Conservation (phyloP, 495 filamentous ascomycete genomes). For the Saxophila tyrrhenica region DNA sequence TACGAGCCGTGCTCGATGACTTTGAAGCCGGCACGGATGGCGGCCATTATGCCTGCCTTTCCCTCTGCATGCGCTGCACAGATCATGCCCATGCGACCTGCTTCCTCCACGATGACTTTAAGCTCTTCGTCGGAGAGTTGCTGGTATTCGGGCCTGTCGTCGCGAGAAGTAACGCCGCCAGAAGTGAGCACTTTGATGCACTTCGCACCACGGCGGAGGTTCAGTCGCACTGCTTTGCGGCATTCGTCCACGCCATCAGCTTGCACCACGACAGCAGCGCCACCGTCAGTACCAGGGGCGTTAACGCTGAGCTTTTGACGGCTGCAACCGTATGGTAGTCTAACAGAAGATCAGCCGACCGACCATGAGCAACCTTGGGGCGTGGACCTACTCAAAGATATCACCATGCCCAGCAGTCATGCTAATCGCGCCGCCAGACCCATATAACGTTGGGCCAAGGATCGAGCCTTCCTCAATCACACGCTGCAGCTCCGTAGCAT, state of each 20-base stretch:
- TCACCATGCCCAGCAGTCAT: slow-evolving; percentile 42
- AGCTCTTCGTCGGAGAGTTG: slow-evolving; percentile 17
- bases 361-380: background rate
- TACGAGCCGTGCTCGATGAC: slow-evolving; percentile 20
- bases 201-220: slow-evolving; percentile 18
- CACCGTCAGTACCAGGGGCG: slow-evolving; percentile 2
- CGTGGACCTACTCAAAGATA: background rate
- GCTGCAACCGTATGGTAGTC: slow-evolving; percentile 10
- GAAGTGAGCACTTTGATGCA: slow-evolving; percentile 20
- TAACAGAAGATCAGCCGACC: background rate
- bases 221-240: slow-evolving; percentile 17
- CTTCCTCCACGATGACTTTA: slow-evolving; percentile 18
- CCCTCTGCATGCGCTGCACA: slow-evolving; percentile 20
- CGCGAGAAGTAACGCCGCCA: slow-evolving; percentile 11
- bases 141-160: slow-evolving; percentile 13
- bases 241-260: slow-evolving; percentile 18
- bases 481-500: slow-evolving; percentile 32
- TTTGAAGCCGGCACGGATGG: slow-evolving; percentile 13
- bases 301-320: slow-evolving; percentile 10
- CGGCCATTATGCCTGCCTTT: slow-evolving; percentile 15
- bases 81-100: slow-evolving; percentile 7
- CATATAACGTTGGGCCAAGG: slow-evolving; percentile 39
- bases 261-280: background rate
- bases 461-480: slow-evolving; percentile 38
- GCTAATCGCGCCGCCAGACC: slow-evolving; percentile 30